A percentile compares a stretch with the other conserved stretches of the same genome.
phyloP scores from a whole-genome alignment of 1,284 basidiomycete genomes.

The Apiotrichum siamense region DNA sequence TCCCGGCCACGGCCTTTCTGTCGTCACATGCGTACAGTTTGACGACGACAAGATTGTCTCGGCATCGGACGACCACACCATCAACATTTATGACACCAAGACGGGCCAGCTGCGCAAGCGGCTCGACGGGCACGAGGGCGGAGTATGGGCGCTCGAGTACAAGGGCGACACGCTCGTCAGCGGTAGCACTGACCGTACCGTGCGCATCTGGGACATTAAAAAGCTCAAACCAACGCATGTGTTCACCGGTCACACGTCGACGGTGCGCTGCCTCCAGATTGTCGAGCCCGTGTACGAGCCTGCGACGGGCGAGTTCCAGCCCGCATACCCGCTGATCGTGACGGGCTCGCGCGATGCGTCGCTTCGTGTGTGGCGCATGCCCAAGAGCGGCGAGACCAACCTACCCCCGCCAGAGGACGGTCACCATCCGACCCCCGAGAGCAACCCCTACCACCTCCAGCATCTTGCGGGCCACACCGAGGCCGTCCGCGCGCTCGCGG shows the following conservation, averaged over 20 bases:
- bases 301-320: conserved; percentile 48
- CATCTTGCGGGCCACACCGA: conserved; percentile 81
- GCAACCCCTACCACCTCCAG: conserved; percentile 83
- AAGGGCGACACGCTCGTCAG: conserved; percentile 78
- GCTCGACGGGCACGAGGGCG: conserved; percentile 84
- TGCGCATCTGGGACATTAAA: conserved; percentile 84
- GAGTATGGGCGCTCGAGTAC: conserved; percentile 80
- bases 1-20: conserved; percentile 76
- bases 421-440: conserved; percentile 48
- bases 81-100: conserved; percentile 79
- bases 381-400: conserved; percentile 59
- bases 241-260: conserved; percentile 89
- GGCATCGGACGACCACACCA: conserved; percentile 65
- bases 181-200: conserved; percentile 88
- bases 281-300: conserved; percentile 48
- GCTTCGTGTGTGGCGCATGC: conserved; percentile 82
- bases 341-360: conserved; percentile 89
- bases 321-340: conserved; percentile 66
- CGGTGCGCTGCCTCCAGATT: conserved; percentile 56
- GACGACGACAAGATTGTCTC: conserved; percentile 89
- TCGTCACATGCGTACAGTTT: conserved; percentile 90
- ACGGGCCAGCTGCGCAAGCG: conserved; percentile 68
- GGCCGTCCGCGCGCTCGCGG: conserved; percentile 86
- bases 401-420: background rate
- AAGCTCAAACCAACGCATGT: conserved; percentile 77